Percentiles rank a stretch among this genome's conserved stretches.
Evolutionary conservation across 2,329 filamentous ascomycete species (phyloP).

Genomic region (Calonectria ilicicola): DNA sequence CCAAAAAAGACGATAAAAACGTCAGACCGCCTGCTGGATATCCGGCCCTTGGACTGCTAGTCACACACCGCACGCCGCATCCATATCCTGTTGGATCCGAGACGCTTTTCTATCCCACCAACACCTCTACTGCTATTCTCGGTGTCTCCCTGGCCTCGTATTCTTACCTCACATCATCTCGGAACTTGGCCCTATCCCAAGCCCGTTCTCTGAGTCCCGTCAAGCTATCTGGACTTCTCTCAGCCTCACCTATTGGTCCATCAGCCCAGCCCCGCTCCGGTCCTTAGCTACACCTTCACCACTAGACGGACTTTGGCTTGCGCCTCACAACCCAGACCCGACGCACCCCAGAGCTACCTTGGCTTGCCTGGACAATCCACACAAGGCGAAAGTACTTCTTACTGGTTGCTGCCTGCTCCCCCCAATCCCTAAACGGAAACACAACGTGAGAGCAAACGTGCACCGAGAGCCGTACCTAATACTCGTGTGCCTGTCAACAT

Average conservation of each 20-base stretch:
- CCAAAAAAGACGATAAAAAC: constrained; percentile 40
- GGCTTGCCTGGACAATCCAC: not conserved
- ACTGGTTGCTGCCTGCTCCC: not conserved
- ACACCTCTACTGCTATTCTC: not conserved
- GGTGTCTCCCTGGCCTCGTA: not conserved
- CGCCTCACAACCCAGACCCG: constrained; percentile 1
- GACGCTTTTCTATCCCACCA: not conserved
- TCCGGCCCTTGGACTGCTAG: constrained; percentile 20
- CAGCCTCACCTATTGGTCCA: constrained; percentile 20
- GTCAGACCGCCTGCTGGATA: constrained; percentile 39
- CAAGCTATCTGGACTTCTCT: not conserved
- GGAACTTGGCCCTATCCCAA: not conserved
- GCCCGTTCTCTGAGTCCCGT: not conserved
- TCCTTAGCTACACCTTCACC: not conserved
- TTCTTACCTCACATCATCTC: constrained; percentile 7
- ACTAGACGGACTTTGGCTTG: constrained; percentile 16
- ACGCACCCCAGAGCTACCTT: constrained; percentile 10
- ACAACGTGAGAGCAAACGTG: not conserved
- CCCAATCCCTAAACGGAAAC: not conserved
- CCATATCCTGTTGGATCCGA: not conserved
- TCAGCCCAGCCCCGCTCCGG: constrained; percentile 14
- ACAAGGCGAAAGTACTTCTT: not conserved
- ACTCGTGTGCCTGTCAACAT: not conserved
- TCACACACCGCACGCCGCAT: constrained; percentile 26
- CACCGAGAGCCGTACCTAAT: constrained; percentile 4